phyloP scores from a whole-genome alignment of 1,284 basidiomycete genomes.

The Tylopilus orsonianus region DNA sequence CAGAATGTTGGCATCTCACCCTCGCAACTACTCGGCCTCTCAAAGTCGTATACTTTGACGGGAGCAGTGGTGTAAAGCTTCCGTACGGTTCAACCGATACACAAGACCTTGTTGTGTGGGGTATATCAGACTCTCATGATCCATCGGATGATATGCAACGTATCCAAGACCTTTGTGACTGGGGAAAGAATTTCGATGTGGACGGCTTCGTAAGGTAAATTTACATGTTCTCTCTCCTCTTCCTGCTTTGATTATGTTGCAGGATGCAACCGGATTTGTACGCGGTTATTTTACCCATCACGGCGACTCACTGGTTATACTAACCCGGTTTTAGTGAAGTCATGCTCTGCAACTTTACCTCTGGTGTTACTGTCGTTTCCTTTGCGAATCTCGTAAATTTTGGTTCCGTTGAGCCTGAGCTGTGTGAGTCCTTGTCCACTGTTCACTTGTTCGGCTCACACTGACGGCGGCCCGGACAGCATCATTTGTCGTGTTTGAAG shows the following conservation, averaged over 20 bases:
- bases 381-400: slow-evolving; percentile 24
- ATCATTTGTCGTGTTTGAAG: slow-evolving; percentile 9
- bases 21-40: slow-evolving; percentile 38
- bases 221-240: background rate
- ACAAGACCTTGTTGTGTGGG: slow-evolving; percentile 44
- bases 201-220: slow-evolving; percentile 41
- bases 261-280: slow-evolving; percentile 53
- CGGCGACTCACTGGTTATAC: background rate
- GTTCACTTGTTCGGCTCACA: background rate
- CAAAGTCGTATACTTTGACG: slow-evolving; percentile 45
- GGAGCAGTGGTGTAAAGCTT: slow-evolving; percentile 39
- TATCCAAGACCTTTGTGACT: slow-evolving; percentile 36
- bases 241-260: background rate
- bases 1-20: slow-evolving; percentile 40
- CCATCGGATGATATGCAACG: slow-evolving; percentile 30
- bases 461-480: background rate
- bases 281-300: slow-evolving; percentile 14
- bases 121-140: slow-evolving; percentile 16
- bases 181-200: slow-evolving; percentile 36
- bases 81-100: slow-evolving; percentile 39
- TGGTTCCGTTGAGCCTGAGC: accelerated
- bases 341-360: slow-evolving; percentile 49
- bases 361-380: slow-evolving; percentile 40
- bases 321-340: slow-evolving; percentile 41
- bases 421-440: background rate